These are phyloP conservation scores for Botrytis pseudocinerea DNA, from an alignment of 2,329 filamentous ascomycete genomes.

Conservation along the genomic window DNA sequence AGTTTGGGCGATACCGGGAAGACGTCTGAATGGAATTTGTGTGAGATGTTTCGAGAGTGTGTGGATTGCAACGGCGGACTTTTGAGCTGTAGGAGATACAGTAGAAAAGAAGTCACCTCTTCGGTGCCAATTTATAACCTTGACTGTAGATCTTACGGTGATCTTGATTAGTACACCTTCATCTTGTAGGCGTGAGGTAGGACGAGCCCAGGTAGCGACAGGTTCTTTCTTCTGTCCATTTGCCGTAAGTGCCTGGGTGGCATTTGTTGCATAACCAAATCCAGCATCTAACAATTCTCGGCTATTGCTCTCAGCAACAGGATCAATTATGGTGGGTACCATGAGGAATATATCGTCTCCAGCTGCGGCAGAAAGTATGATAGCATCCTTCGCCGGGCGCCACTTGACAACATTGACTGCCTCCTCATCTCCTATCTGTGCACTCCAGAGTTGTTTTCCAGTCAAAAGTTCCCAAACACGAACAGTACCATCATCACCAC, in stretches of 20 bases:
- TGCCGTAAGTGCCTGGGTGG: conserved; percentile 52
- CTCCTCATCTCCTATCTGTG: conserved; percentile 73
- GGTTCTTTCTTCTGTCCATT: conserved; percentile 68
- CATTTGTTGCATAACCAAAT: conserved; percentile 86
- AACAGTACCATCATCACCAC: conserved; percentile 91
- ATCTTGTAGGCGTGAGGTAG: conserved; percentile 70
- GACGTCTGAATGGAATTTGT: conserved; percentile 85
- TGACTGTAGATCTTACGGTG: conserved; percentile 77
- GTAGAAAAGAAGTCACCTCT: conserved; percentile 93
- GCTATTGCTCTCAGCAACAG: conserved; percentile 72
- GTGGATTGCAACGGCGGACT: conserved; percentile 86
- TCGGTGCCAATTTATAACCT: conserved; percentile 90
- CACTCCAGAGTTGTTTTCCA: conserved; percentile 84
- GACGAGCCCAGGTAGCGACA: conserved; percentile 80
- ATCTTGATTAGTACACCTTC: conserved; percentile 78
- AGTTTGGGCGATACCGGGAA: conserved; percentile 75
- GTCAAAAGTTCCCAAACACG: conserved; percentile 87
- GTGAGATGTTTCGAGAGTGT: conserved; percentile 93
- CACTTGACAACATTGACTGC: conserved; percentile 85
- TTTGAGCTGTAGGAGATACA: conserved; percentile 77
- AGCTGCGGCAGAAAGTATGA: conserved; percentile 79
- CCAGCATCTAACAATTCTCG: conserved; percentile 79
- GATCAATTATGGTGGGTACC: conserved; percentile 70
- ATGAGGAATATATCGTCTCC: conserved; percentile 86
- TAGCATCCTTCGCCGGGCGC: conserved; percentile 79